Evolutionary conservation across 139 green algal genomes (phyloP).

Genomic region (Trebouxia sp.): DNA sequence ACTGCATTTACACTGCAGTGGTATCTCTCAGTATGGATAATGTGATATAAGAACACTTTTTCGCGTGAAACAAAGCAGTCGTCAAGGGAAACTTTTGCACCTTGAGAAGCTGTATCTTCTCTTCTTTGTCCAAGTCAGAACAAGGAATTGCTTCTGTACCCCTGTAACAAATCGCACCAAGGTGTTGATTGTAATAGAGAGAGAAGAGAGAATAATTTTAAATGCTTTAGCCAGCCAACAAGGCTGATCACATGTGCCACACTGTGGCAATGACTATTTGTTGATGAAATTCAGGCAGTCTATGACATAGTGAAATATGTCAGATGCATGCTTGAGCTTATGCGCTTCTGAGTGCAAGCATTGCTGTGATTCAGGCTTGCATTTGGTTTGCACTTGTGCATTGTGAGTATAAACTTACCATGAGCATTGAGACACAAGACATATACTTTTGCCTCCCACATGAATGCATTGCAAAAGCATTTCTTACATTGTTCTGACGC

Average conservation of each 20-base stretch:
- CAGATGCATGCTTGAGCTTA: background rate
- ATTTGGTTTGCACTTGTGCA: no score
- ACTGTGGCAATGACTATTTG: no score
- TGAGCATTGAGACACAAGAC: background rate
- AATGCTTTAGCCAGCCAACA: background rate
- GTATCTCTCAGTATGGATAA: no score
- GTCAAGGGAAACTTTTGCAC: background rate
- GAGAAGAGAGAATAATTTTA: background rate
- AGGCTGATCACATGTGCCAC: background rate
- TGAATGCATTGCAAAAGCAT: background rate
- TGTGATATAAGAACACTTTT: no score
- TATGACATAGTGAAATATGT: background rate
- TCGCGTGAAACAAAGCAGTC: background rate
- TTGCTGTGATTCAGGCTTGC: no score
- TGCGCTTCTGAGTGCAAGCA: no score
- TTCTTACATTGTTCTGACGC: background rate
- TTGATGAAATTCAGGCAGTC: no score
- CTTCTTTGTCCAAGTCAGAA: conserved; percentile 29
- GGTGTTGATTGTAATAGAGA: no score
- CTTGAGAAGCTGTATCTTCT: conserved; percentile 33
- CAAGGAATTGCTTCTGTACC: background rate
- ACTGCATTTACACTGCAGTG: no score
- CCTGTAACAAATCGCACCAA: background rate
- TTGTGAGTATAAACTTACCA: background rate
- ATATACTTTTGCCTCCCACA: no score